Evolutionary conservation across 2,329 filamentous ascomycete genomes (phyloP), one percentile per base, ranked within the genome.

Genomic region (Cryphonectria parasitica): DNA sequence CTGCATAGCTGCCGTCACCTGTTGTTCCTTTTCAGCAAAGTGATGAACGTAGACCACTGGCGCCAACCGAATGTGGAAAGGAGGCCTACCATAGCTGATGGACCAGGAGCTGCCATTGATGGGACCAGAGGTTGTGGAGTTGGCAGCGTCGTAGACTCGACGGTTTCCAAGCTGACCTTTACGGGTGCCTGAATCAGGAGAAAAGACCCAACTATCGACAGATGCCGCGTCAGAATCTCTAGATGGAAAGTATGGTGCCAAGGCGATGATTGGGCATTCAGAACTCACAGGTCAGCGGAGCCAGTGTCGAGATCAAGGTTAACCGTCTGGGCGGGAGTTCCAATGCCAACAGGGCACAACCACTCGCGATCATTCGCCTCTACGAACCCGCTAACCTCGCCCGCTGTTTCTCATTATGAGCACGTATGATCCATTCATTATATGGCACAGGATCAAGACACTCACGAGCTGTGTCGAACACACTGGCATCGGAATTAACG

Each of bases 301-400:
- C 86, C 87, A 19, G 92, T 94, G 74, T 94, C 92, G 72, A 94
- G 86, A 77, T 93, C 90, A 72, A 94, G 78, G 71, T 89, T 86
- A 73, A 93, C 77, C 3, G 82, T 86, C 75, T 90, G 88, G 7
- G 78, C 74, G 7, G 84, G 84, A 1, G 77, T 86, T 61, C 91
- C 92, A 73, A 94, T 82, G 2, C 82, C 84, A 63, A 94, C 87
- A 0, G 90, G 88, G 69, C 87, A 85, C 41, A 90, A 80, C 70
- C 90, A 91, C 76, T 90, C 85, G 3, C 81, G 80, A 73, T 91
- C 89, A 64, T 83, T 75, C 15, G 64, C 61, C 45, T 72, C 71
- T 13, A 39, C 66, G 34, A 72, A 72, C 10, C 77, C 80, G 25
- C 71, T 77, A 63, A 72, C 15, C 75, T 76, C 28, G 79, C 71